Conservation (phyloP, 2,329 filamentous ascomycete genomes). For the Myriangium duriaei region DNA sequence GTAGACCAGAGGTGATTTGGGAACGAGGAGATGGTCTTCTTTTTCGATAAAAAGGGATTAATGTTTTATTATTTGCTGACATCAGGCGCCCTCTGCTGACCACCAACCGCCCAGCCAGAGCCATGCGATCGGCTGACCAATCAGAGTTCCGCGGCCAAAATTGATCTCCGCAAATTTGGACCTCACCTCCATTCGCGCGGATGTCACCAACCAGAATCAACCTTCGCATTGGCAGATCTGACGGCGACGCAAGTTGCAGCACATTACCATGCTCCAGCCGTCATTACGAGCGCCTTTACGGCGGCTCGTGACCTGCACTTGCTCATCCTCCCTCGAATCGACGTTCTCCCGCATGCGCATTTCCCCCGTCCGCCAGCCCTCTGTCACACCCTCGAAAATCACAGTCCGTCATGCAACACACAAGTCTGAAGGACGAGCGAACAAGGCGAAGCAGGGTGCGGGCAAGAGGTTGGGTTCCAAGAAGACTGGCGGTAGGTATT, state of each 20-base stretch:
- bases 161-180: not conserved
- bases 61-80: too few relatives aligned
- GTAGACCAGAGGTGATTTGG: too few relatives aligned
- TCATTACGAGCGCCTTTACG: slow-evolving; percentile 6
- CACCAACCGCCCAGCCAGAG: too few relatives aligned
- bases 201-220: too few relatives aligned
- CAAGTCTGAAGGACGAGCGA: slow-evolving; percentile 54
- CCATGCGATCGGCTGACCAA: too few relatives aligned
- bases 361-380: slow-evolving; percentile 12
- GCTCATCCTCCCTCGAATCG: slow-evolving; percentile 15
- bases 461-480: slow-evolving; percentile 91
- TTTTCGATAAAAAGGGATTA: too few relatives aligned
- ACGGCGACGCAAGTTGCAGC: too few relatives aligned
- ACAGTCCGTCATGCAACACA: slow-evolving; percentile 48
- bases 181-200: too few relatives aligned
- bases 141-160: too few relatives aligned
- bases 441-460: slow-evolving; percentile 55
- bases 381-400: slow-evolving; percentile 11
- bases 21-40: too few relatives aligned
- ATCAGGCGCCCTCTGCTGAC: too few relatives aligned
- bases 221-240: too few relatives aligned
- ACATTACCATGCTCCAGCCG: slow-evolving; percentile 7
- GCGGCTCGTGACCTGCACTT: slow-evolving; percentile 1
- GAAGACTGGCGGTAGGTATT: slow-evolving; percentile 67
- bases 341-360: slow-evolving; percentile 22